phyloP scores from a whole-genome alignment of 495 filamentous ascomycete species.

The Tuber microsphaerosporum region DNA sequence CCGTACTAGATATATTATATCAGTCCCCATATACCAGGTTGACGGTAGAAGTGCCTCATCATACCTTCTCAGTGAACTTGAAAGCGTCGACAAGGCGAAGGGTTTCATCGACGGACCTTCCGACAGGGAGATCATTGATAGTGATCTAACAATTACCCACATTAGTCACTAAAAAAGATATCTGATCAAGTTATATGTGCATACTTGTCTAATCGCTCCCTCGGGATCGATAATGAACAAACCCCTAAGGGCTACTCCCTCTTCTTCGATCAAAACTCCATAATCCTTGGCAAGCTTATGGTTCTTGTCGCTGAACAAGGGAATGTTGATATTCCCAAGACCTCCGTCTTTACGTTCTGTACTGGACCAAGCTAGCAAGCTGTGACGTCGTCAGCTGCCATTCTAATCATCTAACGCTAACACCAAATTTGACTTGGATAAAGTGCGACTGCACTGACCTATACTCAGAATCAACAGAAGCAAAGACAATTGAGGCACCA shows the following conservation, averaged over 20 bases:
- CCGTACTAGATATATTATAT: conserved; percentile 43
- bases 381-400: conserved; percentile 38
- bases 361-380: conserved; percentile 52
- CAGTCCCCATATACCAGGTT: background rate
- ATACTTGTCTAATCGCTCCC: conserved; percentile 48
- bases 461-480: conserved; percentile 49
- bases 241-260: conserved; percentile 53
- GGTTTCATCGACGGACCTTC: conserved; percentile 54
- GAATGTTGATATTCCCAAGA: conserved; percentile 50
- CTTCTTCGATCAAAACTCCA: conserved; percentile 54
- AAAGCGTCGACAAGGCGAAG: conserved; percentile 55
- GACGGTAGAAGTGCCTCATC: background rate
- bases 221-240: conserved; percentile 57
- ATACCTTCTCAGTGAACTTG: conserved; percentile 53
- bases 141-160: conserved; percentile 45
- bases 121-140: conserved; percentile 55
- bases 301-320: conserved; percentile 53
- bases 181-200: conserved; percentile 10
- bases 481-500: conserved; percentile 50
- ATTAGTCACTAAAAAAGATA: conserved; percentile 6
- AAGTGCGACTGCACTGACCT: conserved; percentile 29
- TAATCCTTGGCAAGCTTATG: conserved; percentile 52
- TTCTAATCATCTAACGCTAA: conserved; percentile 39
- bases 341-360: conserved; percentile 51
- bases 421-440: conserved; percentile 34